Evolutionary conservation across 495 filamentous ascomycete species (phyloP).

Genomic region (Pyrenula aspistea): DNA sequence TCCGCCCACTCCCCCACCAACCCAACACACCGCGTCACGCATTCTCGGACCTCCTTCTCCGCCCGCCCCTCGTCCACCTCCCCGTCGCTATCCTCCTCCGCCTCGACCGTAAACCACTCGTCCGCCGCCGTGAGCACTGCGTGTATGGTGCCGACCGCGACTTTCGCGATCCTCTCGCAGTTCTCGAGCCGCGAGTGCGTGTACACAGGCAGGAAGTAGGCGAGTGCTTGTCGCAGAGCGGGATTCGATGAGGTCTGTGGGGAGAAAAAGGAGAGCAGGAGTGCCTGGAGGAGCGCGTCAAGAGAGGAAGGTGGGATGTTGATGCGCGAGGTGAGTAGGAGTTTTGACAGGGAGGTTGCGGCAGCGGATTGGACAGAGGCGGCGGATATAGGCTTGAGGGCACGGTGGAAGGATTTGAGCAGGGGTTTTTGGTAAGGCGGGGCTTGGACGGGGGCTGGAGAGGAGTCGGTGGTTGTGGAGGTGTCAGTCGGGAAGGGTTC

Average conservation of each 20-base stretch:
- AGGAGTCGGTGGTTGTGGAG: conserved; percentile 26
- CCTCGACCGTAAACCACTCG: conserved; percentile 37
- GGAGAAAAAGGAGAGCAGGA: conserved; percentile 82
- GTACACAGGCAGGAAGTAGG: conserved; percentile 94
- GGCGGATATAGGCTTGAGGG: conserved; percentile 55
- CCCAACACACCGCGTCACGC: conserved; percentile 57
- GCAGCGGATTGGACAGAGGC: conserved; percentile 72
- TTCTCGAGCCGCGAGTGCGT: conserved; percentile 73
- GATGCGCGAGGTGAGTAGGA: conserved; percentile 59
- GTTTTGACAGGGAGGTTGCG: conserved; percentile 69
- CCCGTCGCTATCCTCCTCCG: conserved; percentile 38
- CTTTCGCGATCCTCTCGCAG: conserved; percentile 60
- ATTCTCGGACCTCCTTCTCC: conserved; percentile 71
- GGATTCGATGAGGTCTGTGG: conserved; percentile 75
- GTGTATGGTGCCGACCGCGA: conserved; percentile 59
- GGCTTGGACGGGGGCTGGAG: conserved; percentile 25
- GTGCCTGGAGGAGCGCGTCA: conserved; percentile 64
- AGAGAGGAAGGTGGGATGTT: conserved; percentile 30
- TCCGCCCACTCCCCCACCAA: conserved; percentile 95
- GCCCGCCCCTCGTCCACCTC: conserved; percentile 57
- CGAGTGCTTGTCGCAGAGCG: conserved; percentile 75
- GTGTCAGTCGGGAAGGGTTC: conserved; percentile 1
- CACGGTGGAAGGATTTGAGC: conserved; percentile 66
- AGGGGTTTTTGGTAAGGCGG: conserved; percentile 44
- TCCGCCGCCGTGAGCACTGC: conserved; percentile 40